These are phyloP conservation scores for Blumeriella jaapii DNA, from an alignment of 2,329 filamentous ascomycete species.

Conservation along the genomic window DNA sequence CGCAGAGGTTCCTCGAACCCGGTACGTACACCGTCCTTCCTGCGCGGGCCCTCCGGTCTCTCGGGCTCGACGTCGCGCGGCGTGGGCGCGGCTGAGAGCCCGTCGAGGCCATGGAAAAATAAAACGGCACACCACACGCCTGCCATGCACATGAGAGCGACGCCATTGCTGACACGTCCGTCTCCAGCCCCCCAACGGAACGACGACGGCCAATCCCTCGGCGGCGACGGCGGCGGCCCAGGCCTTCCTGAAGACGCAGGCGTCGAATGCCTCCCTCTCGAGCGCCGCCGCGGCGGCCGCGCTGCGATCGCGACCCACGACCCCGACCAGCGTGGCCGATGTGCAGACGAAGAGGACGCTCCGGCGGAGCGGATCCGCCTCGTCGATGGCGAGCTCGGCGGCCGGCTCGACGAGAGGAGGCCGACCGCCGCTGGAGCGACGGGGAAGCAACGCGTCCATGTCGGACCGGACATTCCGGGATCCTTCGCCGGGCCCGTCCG, in stretches of 20 bases:
- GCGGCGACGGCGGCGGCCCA: conserved; percentile 72
- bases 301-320: conserved; percentile 63
- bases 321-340: conserved; percentile 68
- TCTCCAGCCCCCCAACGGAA: conserved; percentile 46
- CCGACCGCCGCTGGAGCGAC: conserved; percentile 43
- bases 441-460: conserved; percentile 71
- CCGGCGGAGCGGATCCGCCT: conserved; percentile 59
- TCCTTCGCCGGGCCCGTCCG: conserved; percentile 52
- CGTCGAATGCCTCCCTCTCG: conserved; percentile 57
- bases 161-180: conserved; percentile 19
- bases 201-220: conserved; percentile 56
- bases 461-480: conserved; percentile 78
- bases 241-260: conserved; percentile 61
- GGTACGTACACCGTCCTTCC: too few species aligned
- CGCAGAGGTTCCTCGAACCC: too few species aligned
- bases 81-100: too few species aligned
- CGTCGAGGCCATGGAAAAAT: too few species aligned
- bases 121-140: too few species aligned
- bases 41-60: too few species aligned
- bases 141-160: too few species aligned
- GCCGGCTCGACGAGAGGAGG: conserved; percentile 30
- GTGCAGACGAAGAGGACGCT: conserved; percentile 80
- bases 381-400: conserved; percentile 47
- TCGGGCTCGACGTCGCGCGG: too few species aligned
- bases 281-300: conserved; percentile 80